Base-by-base conservation (phyloP, 2,329 filamentous ascomycete genomes). In the Chrysoporthe cubensis region DNA sequence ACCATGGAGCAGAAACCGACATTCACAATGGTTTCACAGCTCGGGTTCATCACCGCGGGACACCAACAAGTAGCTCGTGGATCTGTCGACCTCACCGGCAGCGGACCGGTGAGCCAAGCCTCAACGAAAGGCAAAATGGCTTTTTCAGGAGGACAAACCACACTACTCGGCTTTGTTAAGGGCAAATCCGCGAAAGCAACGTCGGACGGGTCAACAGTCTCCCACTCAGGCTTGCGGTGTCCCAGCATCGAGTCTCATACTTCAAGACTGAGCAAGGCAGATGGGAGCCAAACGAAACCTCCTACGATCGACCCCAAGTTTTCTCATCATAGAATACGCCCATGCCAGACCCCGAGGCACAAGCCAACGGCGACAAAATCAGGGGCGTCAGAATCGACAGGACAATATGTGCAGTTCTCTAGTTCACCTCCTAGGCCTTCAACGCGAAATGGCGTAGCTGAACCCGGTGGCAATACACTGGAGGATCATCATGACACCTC, bases 11-110 rank as follows among this genome's bases (percentile, higher is more conserved):
- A 83, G 65, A 78, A 84, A 0, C 78, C 83, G 0, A 83, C 78
- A 0, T 92, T 92, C 69, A 90, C 88, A 0, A 82, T 89, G 64
- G 81, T 85, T 5, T 80, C 82, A 40, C 78, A 86, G 9, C 80
- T 84, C 0, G 88, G 87, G 0, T 92, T 92, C 71, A 87, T 86
- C n/a, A 87, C 86, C 11, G 87, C 88, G 2, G 83, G 84, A 11
- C 80, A 84, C 26, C 87, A 90, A 71, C 84, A 83, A 64, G 77
- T 79, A 2, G 78, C 75, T 9, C 74, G 83, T 21, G 68, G 40
- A 11, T 34, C 77, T 0, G 77, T 80, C 40, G 77, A 78, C 34
- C 72, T 75, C 18, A 72, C 76, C 4, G 72, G 73, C 3, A 68
- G 67, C 21, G 69, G 69, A 50, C 71, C 72, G 42, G 44, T 64